phyloP scores from a whole-genome alignment of 140 eudicot genomes.

The Senecio squalidus region DNA sequence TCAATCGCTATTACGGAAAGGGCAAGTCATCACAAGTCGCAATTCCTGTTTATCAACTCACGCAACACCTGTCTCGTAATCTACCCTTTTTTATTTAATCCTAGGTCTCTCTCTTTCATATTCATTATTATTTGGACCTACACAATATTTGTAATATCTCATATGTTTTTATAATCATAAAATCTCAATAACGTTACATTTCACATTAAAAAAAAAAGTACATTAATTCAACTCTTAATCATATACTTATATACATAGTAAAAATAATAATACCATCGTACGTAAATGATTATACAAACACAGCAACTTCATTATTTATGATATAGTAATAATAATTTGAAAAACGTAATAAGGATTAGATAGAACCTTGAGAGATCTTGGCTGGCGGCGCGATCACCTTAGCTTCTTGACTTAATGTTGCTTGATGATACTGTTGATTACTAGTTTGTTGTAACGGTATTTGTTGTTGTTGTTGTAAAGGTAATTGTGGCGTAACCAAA shows the following conservation, averaged over 20 bases:
- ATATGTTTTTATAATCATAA: no score
- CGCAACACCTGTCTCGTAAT: conserved; percentile 32
- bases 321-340: background rate
- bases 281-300: no score
- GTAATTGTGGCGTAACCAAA: conserved; percentile 35
- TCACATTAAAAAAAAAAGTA: no score
- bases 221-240: no score
- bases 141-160: background rate
- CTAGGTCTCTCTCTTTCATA: conserved; percentile 10
- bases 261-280: no score
- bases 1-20: conserved; percentile 26
- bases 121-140: background rate
- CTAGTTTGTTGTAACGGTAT: conserved; percentile 18
- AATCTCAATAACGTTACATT: no score
- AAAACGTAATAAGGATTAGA: conserved; percentile 5
- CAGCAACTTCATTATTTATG: no score
- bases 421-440: conserved; percentile 28
- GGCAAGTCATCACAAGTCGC: conserved; percentile 31
- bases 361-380: conserved; percentile 42
- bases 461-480: conserved; percentile 26
- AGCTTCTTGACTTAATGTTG: conserved; percentile 43
- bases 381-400: conserved; percentile 41
- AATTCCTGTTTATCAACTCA: conserved; percentile 17
- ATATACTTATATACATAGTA: no score
- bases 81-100: conserved; percentile 21